Base-by-base conservation (phyloP, 176 grass and related monocot species). In the Bothriochloa decipiens region DNA sequence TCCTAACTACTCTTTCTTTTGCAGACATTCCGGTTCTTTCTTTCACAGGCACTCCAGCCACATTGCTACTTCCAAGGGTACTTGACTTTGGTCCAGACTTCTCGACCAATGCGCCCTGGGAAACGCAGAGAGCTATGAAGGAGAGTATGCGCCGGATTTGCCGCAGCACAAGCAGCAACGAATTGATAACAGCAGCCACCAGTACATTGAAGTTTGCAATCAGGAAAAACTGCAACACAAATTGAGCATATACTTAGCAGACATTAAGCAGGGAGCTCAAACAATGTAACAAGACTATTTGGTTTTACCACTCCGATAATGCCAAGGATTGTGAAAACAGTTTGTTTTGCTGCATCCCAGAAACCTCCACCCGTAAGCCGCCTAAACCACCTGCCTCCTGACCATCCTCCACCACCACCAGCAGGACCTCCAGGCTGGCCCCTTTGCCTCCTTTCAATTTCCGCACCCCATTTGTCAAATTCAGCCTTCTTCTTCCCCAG, bases 321-420 rank as follows among this genome's bases (percentile, higher is more conserved):
- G 82, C 88, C 86, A 8, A 97, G n/a, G 78, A 92, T 92, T 16
- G 86, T 89, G 11, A 90, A 65, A 87, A 92, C 72, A 22, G 72
- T 88, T 84, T 94, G 92, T 67, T 89, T 86, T 60, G 75, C 88
- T 64, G 91, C 88, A 45, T 94, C 81, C 95, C 95, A 94, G 78
- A 97, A 94, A 39, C 81, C 28, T 45, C 93, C 90, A 17, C 77
- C 78, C n/a, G 52, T 83, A 72, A 94, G 87, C 92, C 88, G 91
- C 43, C 92, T 81, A 42, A 89, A 92, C 94, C 94, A 94, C 43
- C 94, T 73, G 3, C 93, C 85, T n/a, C 92, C 92, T 76, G 68
- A 88, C 82, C 85, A 84, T 83, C 94, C 89, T 47, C 88, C 92
- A 63, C 78, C 69, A 70, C 83, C 33, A 10, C 46, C 84, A 70